Evolutionary conservation across 768 basidiomycete species (phyloP).

Genomic region (Phaffia australis): DNA sequence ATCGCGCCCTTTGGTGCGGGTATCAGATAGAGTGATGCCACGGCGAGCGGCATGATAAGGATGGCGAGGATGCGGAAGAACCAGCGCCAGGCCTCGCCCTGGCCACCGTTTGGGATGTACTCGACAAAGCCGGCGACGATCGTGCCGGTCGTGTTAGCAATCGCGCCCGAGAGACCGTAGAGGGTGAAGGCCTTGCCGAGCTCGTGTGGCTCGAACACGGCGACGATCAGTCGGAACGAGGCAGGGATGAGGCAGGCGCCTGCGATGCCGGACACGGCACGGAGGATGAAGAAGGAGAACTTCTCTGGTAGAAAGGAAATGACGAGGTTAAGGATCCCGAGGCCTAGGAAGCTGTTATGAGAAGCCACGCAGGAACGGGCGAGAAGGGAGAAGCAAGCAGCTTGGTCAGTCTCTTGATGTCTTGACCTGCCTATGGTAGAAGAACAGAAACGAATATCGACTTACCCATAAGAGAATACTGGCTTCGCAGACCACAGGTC

Average conservation of each 20-base stretch:
- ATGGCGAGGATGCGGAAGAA: conserved; percentile 30
- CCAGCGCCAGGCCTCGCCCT: conserved; percentile 32
- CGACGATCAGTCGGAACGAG: conserved; percentile 34
- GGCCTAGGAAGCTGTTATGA: conserved; percentile 39
- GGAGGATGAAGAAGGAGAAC: conserved; percentile 45
- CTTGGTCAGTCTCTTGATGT: neutral
- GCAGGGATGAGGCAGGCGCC: conserved; percentile 48
- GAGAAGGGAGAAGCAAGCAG: conserved; percentile 32
- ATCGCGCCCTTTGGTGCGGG: neutral
- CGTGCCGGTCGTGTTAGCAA: conserved; percentile 28
- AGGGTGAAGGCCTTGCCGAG: conserved; percentile 26
- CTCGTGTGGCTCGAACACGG: conserved; percentile 27
- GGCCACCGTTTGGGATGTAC: conserved; percentile 25
- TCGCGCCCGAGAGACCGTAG: conserved; percentile 27
- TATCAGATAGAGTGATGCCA: conserved; percentile 9
- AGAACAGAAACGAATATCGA: conserved; percentile 13
- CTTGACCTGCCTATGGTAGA: neutral
- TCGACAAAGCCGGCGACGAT: conserved; percentile 26
- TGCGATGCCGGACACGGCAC: conserved; percentile 47
- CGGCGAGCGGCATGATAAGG: conserved; percentile 16
- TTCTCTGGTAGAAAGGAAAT: conserved; percentile 45
- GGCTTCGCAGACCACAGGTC: conserved; percentile 1
- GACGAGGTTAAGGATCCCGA: conserved; percentile 44
- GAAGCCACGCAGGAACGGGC: conserved; percentile 34
- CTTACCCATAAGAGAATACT: neutral